Evolutionary conservation across 139 green algal species (phyloP), one percentile per base, ranked within the genome.

Genomic region (Penium margaritaceum): DNA sequence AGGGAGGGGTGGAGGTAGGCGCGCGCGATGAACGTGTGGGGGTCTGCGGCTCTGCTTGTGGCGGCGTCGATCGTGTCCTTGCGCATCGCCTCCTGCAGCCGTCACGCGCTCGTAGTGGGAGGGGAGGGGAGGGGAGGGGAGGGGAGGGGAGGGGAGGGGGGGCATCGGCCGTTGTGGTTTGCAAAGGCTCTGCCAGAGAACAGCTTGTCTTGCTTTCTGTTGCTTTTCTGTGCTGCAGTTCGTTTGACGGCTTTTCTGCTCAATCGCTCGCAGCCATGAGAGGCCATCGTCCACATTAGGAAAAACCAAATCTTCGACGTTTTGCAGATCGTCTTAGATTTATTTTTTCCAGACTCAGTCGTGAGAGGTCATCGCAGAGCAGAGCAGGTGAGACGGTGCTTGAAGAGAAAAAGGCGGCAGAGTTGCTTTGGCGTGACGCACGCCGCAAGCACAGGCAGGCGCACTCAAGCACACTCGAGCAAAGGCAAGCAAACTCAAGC

Each of bases 51-150:
- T 2, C 14, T n/a, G 19, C 44, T 43, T 9, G 35, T 37, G 19
- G 63, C 24, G 51, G 24, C 24, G 27, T 78, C 71, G 30, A 78
- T 38, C 2, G 64, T 78, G 63, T 78, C 71, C 44, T 78, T 78
- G 12, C 46, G 37, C 21, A 57, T 78, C 30, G 71, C 71, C 71
- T 78, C 71, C 63, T 78, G 71, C 0, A 60, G 21, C 0, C 24
- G 51, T n/a, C 24, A 34, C 9, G 47, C 5, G 5, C 27, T 17
- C 19, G 44, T 9, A 6, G 44, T 9, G 44, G 21, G 1, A 24
- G 1, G 21, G 0, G 21, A 34, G 17, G 14, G 0, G 2, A 24
- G 47, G 21, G 30, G 30, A 1, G 3, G 46, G 24, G 0, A 34
- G 47, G 19, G 47, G 47, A 2, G 30, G 7, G 46, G 12, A 58